Evolutionary conservation across 345 rosid genomes (phyloP).

Genomic region (Ceriops zippeliana): DNA sequence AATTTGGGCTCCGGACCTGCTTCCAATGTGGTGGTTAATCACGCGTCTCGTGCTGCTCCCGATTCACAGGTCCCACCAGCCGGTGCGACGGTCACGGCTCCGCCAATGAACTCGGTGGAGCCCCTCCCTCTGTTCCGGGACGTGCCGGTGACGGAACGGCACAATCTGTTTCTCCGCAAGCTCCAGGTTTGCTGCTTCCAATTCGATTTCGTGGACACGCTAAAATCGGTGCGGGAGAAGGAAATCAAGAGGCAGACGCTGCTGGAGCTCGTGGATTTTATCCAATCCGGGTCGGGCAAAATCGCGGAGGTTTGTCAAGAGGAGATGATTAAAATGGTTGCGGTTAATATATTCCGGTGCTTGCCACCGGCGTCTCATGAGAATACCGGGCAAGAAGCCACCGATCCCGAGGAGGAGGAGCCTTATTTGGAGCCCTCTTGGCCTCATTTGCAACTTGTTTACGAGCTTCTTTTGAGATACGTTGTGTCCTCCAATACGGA

Average conservation of each 20-base stretch:
- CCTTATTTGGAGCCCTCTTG: slow-evolving; percentile 76
- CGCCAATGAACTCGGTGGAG: slow-evolving; percentile 59
- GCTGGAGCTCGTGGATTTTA: slow-evolving; percentile 69
- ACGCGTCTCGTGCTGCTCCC: slow-evolving; percentile 50
- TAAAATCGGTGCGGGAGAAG: slow-evolving; percentile 62
- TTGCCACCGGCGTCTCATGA: slow-evolving; percentile 77
- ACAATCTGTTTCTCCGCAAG: slow-evolving; percentile 56
- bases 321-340: slow-evolving; percentile 76
- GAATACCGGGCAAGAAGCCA: slow-evolving; percentile 67
- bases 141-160: slow-evolving; percentile 60
- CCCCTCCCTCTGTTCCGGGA: slow-evolving; percentile 66
- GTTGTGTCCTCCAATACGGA: slow-evolving; percentile 74
- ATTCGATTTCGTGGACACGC: slow-evolving; percentile 61
- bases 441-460: slow-evolving; percentile 88
- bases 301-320: slow-evolving; percentile 69
- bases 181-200: slow-evolving; percentile 75
- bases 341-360: slow-evolving; percentile 59
- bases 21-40: slow-evolving; percentile 59
- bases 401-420: slow-evolving; percentile 85
- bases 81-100: slow-evolving; percentile 24
- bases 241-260: slow-evolving; percentile 81
- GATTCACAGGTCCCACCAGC: slow-evolving; percentile 19
- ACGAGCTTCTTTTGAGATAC: slow-evolving; percentile 71
- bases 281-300: slow-evolving; percentile 75
- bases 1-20: slow-evolving; percentile 38